phyloP scores from a whole-genome alignment of 176 grass and related monocot genomes.

The Poa annua region DNA sequence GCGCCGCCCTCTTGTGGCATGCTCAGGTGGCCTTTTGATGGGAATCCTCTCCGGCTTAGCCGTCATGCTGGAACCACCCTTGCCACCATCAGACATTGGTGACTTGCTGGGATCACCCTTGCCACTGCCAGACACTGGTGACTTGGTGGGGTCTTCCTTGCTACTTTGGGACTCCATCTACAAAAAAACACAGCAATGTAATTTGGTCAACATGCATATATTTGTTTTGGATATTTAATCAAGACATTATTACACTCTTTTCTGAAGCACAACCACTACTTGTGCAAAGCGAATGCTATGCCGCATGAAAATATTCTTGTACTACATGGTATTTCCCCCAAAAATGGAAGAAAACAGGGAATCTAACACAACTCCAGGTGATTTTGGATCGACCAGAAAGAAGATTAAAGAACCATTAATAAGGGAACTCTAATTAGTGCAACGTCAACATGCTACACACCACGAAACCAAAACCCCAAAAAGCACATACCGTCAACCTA shows the following conservation, averaged over 20 bases:
- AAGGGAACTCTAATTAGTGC: background rate
- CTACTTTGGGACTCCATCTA: slow-evolving; percentile 14
- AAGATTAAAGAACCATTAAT: background rate
- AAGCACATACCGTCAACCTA: too few species aligned
- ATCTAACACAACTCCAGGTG: background rate
- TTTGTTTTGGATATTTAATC: too few species aligned
- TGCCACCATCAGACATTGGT: background rate
- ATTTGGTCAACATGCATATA: too few species aligned
- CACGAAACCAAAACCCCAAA: background rate
- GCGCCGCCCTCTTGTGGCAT: background rate
- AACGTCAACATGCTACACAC: background rate
- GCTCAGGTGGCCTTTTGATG: background rate
- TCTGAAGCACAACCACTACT: background rate
- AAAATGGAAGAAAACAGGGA: background rate
- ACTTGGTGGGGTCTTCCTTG: background rate
- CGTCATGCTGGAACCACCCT: background rate
- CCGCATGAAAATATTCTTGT: background rate
- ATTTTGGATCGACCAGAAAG: background rate
- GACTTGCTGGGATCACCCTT: background rate
- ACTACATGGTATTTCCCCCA: background rate
- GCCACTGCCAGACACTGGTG: background rate
- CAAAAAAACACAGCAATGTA: background rate
- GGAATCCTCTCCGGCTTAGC: background rate
- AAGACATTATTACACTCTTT: background rate
- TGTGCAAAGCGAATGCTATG: background rate